These are phyloP conservation scores for Phytophthora fragariaefolia DNA, from an alignment of 352 stramenopile species.

Conservation along the genomic window DNA sequence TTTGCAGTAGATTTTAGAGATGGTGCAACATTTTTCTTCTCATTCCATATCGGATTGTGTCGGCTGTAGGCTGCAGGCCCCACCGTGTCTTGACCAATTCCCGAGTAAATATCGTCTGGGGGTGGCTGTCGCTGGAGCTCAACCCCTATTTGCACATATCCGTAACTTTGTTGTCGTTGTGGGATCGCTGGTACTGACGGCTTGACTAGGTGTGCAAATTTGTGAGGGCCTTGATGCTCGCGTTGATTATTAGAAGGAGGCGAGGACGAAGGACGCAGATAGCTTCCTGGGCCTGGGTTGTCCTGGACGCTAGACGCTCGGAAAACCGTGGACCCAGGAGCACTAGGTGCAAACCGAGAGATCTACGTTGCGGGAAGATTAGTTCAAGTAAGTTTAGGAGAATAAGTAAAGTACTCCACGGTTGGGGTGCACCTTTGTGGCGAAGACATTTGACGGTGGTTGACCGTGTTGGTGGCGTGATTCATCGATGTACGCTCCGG, in stretches of 20 bases:
- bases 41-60: constrained; percentile 65
- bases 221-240: constrained; percentile 32
- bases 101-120: constrained; percentile 65
- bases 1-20: constrained; percentile 76
- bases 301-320: constrained; percentile 70
- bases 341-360: constrained; percentile 74
- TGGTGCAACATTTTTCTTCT: constrained; percentile 67
- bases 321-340: constrained; percentile 75
- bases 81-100: constrained; percentile 74
- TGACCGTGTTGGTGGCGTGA: constrained; percentile 15
- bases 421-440: constrained; percentile 54
- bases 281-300: constrained; percentile 72
- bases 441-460: constrained; percentile 67
- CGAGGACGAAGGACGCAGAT: constrained; percentile 38
- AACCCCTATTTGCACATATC: constrained; percentile 59
- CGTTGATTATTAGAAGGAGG: constrained; percentile 35
- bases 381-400: neutral
- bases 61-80: constrained; percentile 70
- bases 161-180: constrained; percentile 77
- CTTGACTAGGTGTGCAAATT: constrained; percentile 60
- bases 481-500: constrained; percentile 59
- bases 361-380: constrained; percentile 39
- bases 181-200: constrained; percentile 72
- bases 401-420: neutral
- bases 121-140: constrained; percentile 54